Base-by-base conservation (phyloP, 352 stramenopile species). In the Elongisporangium undulatum region DNA sequence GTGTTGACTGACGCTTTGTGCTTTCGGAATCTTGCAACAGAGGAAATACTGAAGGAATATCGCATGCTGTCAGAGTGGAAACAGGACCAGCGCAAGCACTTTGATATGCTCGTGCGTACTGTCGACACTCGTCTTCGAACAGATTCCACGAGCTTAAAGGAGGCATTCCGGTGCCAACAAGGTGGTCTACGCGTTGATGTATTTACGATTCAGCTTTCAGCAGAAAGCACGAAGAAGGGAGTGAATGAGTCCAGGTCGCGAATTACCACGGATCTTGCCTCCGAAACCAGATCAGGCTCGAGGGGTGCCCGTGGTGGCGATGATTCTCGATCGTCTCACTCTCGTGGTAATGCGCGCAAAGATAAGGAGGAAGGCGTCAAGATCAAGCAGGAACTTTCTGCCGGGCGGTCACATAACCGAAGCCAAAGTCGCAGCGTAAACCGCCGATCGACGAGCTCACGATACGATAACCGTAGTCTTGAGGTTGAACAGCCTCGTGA, bases 181-280 rank as follows among this genome's bases (percentile, higher is more conserved):
- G 80, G 79, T 16, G 84, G 84, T 17, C 69, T 94, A 34, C 77
- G 82, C 9, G 51, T 94, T 9, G 82, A 92, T 39, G 71, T 81
- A 3, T 80, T 74, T 1, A 58, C 59, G 49, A 86, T 93, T 22
- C 56, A 82, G 38, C 65, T 80, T 21, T 76, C 88, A 39, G 61
- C 67, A 6, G 81, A 91, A 57, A 90, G 78, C 55, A 93, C 84
- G 1, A 77, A 87, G 59, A 83, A 86, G 61, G 80, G 70, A 1
- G 64, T 76, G 24, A 87, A 90, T 39, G 83, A 90, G 49, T 79
- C 75, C 0, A 86, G 84, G 51, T 67, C 77, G 10, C 77, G 78
- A 58, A 58, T 79, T 13, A 52, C 68, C 1, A 75, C 67, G 9
- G 68, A 69, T 7, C 53, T 79, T 20, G 53, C 62, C 41, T 69